Evolutionary conservation across 2,329 filamentous ascomycete genomes (phyloP).

Genomic region (Eutypella sp.): DNA sequence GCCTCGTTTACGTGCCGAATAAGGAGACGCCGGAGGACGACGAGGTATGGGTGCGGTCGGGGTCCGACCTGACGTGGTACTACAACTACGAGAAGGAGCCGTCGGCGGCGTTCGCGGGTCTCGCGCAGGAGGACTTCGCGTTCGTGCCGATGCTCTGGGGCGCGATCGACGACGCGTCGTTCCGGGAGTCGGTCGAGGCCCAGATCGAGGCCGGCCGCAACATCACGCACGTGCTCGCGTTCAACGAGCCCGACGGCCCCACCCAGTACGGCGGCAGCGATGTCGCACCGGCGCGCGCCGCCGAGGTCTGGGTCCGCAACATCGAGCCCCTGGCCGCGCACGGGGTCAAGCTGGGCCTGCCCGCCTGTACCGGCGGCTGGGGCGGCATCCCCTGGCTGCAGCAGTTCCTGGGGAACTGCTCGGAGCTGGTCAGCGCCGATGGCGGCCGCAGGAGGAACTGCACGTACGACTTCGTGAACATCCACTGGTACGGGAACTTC

Average conservation of each 20-base stretch:
- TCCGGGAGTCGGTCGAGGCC: constrained; percentile 53
- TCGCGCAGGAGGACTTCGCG: constrained; percentile 53
- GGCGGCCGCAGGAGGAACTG: constrained; percentile 45
- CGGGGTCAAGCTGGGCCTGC: constrained; percentile 65
- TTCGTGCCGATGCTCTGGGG: constrained; percentile 84
- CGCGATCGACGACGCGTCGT: constrained; percentile 50
- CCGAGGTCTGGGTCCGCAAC: constrained; percentile 64
- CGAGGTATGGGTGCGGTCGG: constrained; percentile 53
- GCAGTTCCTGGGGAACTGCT: constrained; percentile 61
- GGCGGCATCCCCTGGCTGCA: constrained; percentile 61
- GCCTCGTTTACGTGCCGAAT: constrained; percentile 64
- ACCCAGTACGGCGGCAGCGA: constrained; percentile 55
- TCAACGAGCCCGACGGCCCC: constrained; percentile 72
- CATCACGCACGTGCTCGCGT: constrained; percentile 64
- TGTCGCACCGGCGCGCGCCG: constrained; percentile 55
- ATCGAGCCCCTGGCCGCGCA: constrained; percentile 62
- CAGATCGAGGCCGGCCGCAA: constrained; percentile 50
- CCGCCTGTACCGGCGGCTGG: constrained; percentile 60
- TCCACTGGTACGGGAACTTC: constrained; percentile 68
- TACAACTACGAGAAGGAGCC: constrained; percentile 69
- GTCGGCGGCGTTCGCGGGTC: constrained; percentile 43
- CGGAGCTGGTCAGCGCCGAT: constrained; percentile 47
- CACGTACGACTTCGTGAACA: constrained; percentile 57
- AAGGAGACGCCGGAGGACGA: constrained; percentile 54
- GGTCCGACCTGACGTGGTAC: constrained; percentile 70